Evolutionary conservation across 805 yeast genomes (phyloP), one percentile per base, ranked within the genome.

Genomic region (Grigorovia yakushimaensis): DNA sequence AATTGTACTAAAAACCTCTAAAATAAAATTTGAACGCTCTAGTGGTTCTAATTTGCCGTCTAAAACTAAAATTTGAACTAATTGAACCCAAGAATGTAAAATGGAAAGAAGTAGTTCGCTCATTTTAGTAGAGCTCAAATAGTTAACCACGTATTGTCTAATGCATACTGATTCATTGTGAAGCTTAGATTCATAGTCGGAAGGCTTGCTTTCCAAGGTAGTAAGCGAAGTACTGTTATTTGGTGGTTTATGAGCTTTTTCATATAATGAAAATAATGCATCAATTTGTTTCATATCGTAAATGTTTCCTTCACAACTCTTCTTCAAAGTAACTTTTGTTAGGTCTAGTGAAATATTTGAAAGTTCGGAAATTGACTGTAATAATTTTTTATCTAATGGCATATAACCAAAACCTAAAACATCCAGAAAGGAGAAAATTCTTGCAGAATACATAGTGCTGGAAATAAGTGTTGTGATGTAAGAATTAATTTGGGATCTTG

Each of bases 81-180:
- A 64, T 54, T 81, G 82, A 20, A 82, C 81, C 98, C 98, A 91
- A 0, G 94, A 77, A 57, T 82, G 87, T 24, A 91, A 66, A 48
- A 82, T 78, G 13, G 73, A 66, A 42, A 83, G 66, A 51, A 84
- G 93, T 8, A 71, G 68, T 1, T 71, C 61, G 50, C 73, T 73
- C 54, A 79, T 73, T 38, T 71, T 70, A 41, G 70, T 69, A 39
- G 68, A 69, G n/a, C 77, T 65, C 13, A 77, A 56, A 21, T 71
- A 69, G 53, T 75, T 75, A 0, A 70, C 66, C 27, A 81, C 55
- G 46, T 72, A 71, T 4, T 17, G 13, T 20, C 47, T 53, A 1
- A 49, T 41, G 4, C 24, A n/a, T 39, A 5, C 19, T 1, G 49
- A 44, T 46, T 54, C 58, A 20, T 53, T 30, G 23, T 59, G 56